Percentiles rank a stretch among this genome's conserved stretches.
phyloP scores from a whole-genome alignment of 768 basidiomycete species.

The Rhodotorula babjevae region DNA sequence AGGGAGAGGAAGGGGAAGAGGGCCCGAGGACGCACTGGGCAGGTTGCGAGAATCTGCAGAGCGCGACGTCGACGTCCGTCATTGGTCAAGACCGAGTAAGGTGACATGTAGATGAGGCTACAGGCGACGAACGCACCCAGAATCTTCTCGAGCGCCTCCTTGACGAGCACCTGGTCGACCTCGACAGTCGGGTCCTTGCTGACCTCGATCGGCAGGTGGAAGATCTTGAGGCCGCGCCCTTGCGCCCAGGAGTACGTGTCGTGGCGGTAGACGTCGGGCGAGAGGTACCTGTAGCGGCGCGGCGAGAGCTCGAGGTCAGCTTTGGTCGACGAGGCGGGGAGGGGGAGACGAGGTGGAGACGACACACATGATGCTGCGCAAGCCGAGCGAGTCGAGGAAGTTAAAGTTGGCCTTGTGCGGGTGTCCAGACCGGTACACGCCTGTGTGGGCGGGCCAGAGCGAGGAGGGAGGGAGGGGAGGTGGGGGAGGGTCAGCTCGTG shows the following conservation, averaged over 20 bases:
- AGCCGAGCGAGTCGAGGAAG: slow-evolving; percentile 42
- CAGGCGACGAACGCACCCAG: background rate
- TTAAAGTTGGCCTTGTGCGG: slow-evolving; percentile 46
- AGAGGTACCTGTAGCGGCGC: slow-evolving; percentile 20
- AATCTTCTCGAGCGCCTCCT: background rate
- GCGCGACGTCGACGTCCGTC: no score
- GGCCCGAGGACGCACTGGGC: background rate
- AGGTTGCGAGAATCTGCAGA: no score
- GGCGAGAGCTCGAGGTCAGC: background rate
- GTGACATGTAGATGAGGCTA: no score
- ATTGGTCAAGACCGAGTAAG: background rate
- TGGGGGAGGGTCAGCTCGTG: background rate
- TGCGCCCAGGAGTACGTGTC: slow-evolving; percentile 32
- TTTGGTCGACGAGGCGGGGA: background rate
- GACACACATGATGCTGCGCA: slow-evolving; percentile 45
- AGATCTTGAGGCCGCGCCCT: slow-evolving; percentile 17
- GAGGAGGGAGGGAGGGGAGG: background rate
- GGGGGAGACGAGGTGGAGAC: background rate
- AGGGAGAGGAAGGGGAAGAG: background rate
- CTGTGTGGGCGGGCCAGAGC: slow-evolving; percentile 24
- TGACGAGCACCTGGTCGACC: slow-evolving; percentile 11
- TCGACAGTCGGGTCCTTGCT: slow-evolving; percentile 34
- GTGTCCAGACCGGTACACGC: slow-evolving; percentile 45
- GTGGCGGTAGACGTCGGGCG: slow-evolving; percentile 28
- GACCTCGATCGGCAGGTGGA: slow-evolving; percentile 27